Evolutionary conservation across 208 protist genomes (phyloP).

Genomic region (Leishmania amazonensis): DNA sequence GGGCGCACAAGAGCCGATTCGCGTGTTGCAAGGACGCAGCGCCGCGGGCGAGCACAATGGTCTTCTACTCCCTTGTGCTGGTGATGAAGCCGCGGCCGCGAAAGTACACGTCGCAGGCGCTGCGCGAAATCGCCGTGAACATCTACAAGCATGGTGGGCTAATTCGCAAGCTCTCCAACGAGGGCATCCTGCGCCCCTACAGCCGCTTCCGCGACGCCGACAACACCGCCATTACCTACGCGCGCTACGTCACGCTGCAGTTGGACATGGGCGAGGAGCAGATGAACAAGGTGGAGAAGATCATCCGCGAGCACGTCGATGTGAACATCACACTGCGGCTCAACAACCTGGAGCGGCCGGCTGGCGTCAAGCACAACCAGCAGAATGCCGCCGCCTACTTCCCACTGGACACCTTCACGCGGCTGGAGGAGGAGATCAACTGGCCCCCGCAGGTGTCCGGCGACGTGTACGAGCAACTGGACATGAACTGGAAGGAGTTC

Average conservation of each 20-base stretch:
- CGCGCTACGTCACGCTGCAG: conserved; percentile 85
- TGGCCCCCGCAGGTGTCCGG: conserved; percentile 87
- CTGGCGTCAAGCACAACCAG: conserved; percentile 68
- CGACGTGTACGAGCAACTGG: conserved; percentile 89
- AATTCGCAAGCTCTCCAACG: conserved; percentile 84
- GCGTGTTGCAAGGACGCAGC: not conserved
- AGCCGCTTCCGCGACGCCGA: conserved; percentile 81
- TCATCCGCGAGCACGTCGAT: conserved; percentile 81
- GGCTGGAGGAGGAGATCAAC: conserved; percentile 90
- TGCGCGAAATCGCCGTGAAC: conserved; percentile 74
- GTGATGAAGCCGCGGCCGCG: conserved; percentile 85
- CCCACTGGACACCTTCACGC: conserved; percentile 85
- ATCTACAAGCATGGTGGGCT: conserved; percentile 83
- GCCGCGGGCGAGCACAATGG: conserved; percentile 40
- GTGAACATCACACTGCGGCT: conserved; percentile 78
- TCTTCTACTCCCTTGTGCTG: conserved; percentile 87
- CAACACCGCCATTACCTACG: conserved; percentile 78
- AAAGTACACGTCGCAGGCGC: conserved; percentile 69
- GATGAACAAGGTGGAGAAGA: conserved; percentile 78
- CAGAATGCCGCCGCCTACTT: conserved; percentile 60
- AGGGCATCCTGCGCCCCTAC: conserved; percentile 90
- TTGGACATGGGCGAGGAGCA: conserved; percentile 87
- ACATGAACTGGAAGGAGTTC: conserved; percentile 95
- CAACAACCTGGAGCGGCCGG: conserved; percentile 73
- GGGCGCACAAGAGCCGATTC: not conserved